Evolutionary conservation across 805 yeast genomes (phyloP), one percentile per base, ranked within the genome.

Genomic region (Debaryomyces prosopidis): DNA sequence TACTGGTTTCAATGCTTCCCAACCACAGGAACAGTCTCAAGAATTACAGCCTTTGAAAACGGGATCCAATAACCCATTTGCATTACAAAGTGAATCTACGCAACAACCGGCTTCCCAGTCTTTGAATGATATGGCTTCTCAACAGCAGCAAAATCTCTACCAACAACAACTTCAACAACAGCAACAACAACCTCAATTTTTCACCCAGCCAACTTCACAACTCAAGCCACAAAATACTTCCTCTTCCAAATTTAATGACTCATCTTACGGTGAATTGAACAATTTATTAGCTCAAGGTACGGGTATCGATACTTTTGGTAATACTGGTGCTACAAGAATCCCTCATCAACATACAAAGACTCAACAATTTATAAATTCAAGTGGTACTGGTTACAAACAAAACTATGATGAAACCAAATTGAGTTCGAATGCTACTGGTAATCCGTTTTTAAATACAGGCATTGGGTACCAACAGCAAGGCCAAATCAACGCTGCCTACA

Each of bases 271-370:
- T 11, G 91, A 87, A 48, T 77, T 92, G 59, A 90, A 90, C 69
- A 77, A 79, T 43, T 73, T 91, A 44, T 72, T 92, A 52, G 89
- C 94, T 10, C 80, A 82, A 36, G 97, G 96, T 23, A 88, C 96
- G 0, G 97, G 96, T 27, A 74, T 89, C 46, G 99, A 91, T 69
- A 91, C 97, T 0, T 94, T 88, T 65, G 96, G 96, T 62, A 89
- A 89, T 65, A 82, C 86, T 14, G 96, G 96, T 44, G 84, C 81
- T 16, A 65, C 82, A 6, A 83, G 97, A 69, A 80, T 92, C 44
- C 96, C 98, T 3, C 95, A 96, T 38, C 97, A 92, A 60, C 92
- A 87, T 63, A 92, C 97, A 1, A 81, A 79, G 53, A 83, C 94
- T 2, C 83, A 85, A 4, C 84, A 81, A 14, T 90, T 91, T 62